phyloP scores from a whole-genome alignment of 1,139 yeast genomes.

The Nakaseomyces uthaithaninus region DNA sequence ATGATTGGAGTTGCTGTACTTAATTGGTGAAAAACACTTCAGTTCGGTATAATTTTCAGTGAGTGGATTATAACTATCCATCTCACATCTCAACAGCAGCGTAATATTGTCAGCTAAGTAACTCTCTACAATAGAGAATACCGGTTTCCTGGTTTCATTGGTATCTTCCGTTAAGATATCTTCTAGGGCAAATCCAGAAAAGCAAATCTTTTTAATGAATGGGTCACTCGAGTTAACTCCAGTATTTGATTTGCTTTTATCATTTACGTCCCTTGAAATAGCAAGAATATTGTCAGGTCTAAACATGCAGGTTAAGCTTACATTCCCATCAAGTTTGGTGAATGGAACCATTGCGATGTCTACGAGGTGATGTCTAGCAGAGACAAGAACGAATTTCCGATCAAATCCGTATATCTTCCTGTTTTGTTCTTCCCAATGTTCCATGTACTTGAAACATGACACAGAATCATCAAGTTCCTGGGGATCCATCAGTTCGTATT shows the following conservation, averaged over 20 bases:
- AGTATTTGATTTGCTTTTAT: slow-evolving; percentile 6
- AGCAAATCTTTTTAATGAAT: slow-evolving; percentile 18
- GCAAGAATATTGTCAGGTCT: slow-evolving; percentile 17
- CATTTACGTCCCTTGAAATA: slow-evolving; percentile 14
- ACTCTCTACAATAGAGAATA: slow-evolving; percentile 25
- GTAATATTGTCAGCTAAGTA: slow-evolving; percentile 16
- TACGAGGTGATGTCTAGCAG: slow-evolving; percentile 28
- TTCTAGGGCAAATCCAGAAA: slow-evolving; percentile 31
- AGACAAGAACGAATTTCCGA: slow-evolving; percentile 18
- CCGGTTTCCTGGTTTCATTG: slow-evolving; percentile 9
- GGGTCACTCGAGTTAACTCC: slow-evolving; percentile 12
- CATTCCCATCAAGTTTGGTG: slow-evolving; percentile 8
- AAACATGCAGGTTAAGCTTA: slow-evolving; percentile 8
- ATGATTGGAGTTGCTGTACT: slow-evolving; percentile 20
- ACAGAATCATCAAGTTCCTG: slow-evolving; percentile 18
- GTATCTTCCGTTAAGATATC: slow-evolving; percentile 16
- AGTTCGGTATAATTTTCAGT: slow-evolving; percentile 24
- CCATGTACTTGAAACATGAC: slow-evolving; percentile 22
- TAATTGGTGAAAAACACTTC: slow-evolving; percentile 26
- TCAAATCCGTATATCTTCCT: slow-evolving; percentile 10
- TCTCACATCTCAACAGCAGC: slow-evolving; percentile 27
- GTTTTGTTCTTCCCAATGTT: slow-evolving; percentile 10
- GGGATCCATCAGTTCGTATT: slow-evolving; percentile 17
- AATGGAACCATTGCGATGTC: slow-evolving; percentile 25
- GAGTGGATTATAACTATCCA: slow-evolving; percentile 25